Evolutionary conservation across 345 rosid species (phyloP), one percentile per base, ranked within the genome.

Genomic region (Arabidopsis arenosa): DNA sequence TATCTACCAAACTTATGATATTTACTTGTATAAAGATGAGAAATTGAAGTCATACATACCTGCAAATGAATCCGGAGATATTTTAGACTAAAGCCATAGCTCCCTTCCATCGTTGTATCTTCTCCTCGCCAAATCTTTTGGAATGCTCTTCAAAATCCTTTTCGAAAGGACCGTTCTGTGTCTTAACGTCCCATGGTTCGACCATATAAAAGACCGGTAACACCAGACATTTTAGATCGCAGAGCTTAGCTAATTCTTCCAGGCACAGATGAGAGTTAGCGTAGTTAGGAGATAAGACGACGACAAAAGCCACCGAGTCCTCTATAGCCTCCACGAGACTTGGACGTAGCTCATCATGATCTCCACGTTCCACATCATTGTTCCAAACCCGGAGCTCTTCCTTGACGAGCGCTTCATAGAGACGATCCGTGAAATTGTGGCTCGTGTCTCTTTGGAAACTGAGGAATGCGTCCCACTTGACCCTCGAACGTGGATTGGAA

Each of bases 401-500:
- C 65, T n/a, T 74, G 18, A 36, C 39, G 1, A 7, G 47, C 30
- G 79, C 80, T 4, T 53, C 62, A 23, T 8, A 6, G 63, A 87
- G 83, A 4, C 40, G 45, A 4, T 10, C n/a, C 0, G 85, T 88
- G 77, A 87, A 70, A 44, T 32, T 53, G n/a, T 62, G 37, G 76
- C 80, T 69, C 2, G 83, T 83, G 58, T 87, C 85, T 48, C 89
- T 82, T 26, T 84, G 76, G 67, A 81, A 86, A 64, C 86, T 88
- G 36, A 88, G 73, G 84, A 86, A 86, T 44, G 79, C 77, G 75
- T 86, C 88, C 85, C 89, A 88, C 14, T 65, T 74, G 71, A 74
- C 77, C 62, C 88, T 74, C 30, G 5, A 74, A 62, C 82, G 73
- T 11, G 37, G 76, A 52, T 79, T 23, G 4, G 75, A 68, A 61